Percentiles rank a stretch among this genome's conserved stretches.
These are phyloP conservation scores for Pleurotus ostreatus DNA, from an alignment of 768 basidiomycete genomes.

Conservation along the genomic window DNA sequence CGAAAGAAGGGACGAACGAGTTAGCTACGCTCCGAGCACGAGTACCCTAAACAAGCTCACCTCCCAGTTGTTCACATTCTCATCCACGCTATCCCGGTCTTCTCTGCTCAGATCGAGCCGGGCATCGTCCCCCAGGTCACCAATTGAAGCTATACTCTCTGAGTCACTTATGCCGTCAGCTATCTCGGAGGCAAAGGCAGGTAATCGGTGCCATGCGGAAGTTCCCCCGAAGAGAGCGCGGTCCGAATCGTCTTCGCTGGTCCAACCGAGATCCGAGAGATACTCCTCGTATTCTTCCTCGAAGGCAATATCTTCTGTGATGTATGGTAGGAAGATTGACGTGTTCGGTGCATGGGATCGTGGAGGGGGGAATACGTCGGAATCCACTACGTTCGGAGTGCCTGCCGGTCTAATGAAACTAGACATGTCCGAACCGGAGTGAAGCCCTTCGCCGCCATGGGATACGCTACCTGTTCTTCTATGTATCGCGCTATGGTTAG, in stretches of 20 bases:
- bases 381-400: slow-evolving; percentile 74
- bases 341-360: slow-evolving; percentile 84
- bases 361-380: slow-evolving; percentile 93
- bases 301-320: slow-evolving; percentile 90
- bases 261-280: slow-evolving; percentile 80
- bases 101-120: slow-evolving; percentile 60
- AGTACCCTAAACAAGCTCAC: slow-evolving; percentile 37
- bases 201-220: slow-evolving; percentile 83
- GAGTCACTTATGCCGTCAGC: slow-evolving; percentile 90
- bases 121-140: slow-evolving; percentile 80
- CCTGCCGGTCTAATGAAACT: slow-evolving; percentile 71
- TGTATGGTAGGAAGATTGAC: slow-evolving; percentile 84
- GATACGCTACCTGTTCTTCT: slow-evolving; percentile 82
- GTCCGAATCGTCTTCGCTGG: slow-evolving; percentile 48
- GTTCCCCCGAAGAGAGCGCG: slow-evolving; percentile 36
- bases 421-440: slow-evolving; percentile 70
- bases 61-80: slow-evolving; percentile 96
- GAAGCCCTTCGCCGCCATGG: slow-evolving; percentile 73
- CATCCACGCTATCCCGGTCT: slow-evolving; percentile 62
- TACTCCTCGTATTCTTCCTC: slow-evolving; percentile 98
- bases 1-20: slow-evolving; percentile 9
- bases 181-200: slow-evolving; percentile 72
- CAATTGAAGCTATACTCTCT: slow-evolving; percentile 89
- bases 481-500: slow-evolving; percentile 52
- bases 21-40: neutral